phyloP scores from a whole-genome alignment of 306 rosid genomes.

The Sesbania bispinosa region DNA sequence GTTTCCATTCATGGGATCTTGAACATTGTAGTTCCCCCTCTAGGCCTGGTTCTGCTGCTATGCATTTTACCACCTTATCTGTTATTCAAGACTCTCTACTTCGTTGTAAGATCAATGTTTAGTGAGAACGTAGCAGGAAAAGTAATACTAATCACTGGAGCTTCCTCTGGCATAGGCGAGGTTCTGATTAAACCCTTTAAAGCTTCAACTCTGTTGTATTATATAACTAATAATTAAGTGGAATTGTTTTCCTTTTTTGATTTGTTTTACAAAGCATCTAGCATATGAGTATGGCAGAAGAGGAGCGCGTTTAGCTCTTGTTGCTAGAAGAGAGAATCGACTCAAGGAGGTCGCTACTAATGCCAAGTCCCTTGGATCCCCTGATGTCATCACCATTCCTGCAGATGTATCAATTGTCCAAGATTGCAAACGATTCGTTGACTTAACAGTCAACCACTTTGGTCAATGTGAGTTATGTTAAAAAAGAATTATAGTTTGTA shows the following conservation, averaged over 20 bases:
- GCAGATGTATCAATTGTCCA: constrained; percentile 44
- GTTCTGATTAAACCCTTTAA: constrained; percentile 21
- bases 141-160: constrained; percentile 59
- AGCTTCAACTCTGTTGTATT: background rate
- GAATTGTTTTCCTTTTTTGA: background rate
- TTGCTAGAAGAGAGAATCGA: constrained; percentile 46
- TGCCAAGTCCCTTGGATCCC: constrained; percentile 35
- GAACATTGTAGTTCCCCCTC: constrained; percentile 33
- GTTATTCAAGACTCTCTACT: constrained; percentile 29
- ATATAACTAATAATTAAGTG: background rate
- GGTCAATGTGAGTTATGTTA: constrained; percentile 29
- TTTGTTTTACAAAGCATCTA: constrained; percentile 32
- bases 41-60: constrained; percentile 3
- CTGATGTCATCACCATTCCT: constrained; percentile 35
- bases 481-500: background rate
- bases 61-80: constrained; percentile 29
- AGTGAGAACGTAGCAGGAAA: constrained; percentile 52
- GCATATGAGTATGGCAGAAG: constrained; percentile 46
- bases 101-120: background rate
- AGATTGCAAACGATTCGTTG: constrained; percentile 41
- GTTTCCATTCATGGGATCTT: constrained; percentile 27
- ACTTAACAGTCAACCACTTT: constrained; percentile 37
- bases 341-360: constrained; percentile 31
- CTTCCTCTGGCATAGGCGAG: constrained; percentile 62
- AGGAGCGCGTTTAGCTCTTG: constrained; percentile 50